Base-by-base conservation (phyloP, 2,329 filamentous ascomycete genomes). In the Xylaria digitata region DNA sequence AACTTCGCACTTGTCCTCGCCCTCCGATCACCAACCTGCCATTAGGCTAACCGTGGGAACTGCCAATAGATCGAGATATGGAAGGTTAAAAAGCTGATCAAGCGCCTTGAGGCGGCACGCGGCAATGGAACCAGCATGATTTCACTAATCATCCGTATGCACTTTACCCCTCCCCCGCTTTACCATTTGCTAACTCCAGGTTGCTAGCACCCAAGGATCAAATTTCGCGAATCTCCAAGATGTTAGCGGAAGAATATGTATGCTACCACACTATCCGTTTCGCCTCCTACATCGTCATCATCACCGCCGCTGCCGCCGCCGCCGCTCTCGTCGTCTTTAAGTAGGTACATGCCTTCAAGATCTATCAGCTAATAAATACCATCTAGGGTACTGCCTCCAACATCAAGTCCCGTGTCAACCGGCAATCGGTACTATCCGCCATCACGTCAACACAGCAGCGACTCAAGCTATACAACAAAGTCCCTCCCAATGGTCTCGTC, bases 81-180 rank as follows among this genome's bases (percentile, higher is more conserved):
- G 92, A 97, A 99, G 91, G 94, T 99, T 79, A 99, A 99, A 89
- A 99, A 99, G 87, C 86, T 99, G 79, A 97, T 99, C 85, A 99
- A 98, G 85, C 92, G 96, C 77, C 93, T 99, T 76, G 96, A 98
- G 83, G 92, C 93, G 70, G 96, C 96, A 75, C 89, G 96, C 80
- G 96, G 96, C 80, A 99, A 99, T 89, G 96, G 96, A 84, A 99
- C 96, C 72, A 95, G 91, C 85, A 99, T 99, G 96, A 99, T 99
- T 83, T 98, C 95, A 72, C 89, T 99, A 82, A 97, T 99, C 77
- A 98, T 99, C 79, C 96, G 93, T 96, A 85, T 78, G 92, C 76
- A 71, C 54, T 64, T 66, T 71, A 63, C 70, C 73, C 65, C 73
- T 73, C 75, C 75, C 72, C 75, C 73, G 65, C 64, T 65, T 72